Evolutionary conservation across 2,329 filamentous ascomycete genomes (phyloP).

Genomic region (Colletotrichum plurivorum): DNA sequence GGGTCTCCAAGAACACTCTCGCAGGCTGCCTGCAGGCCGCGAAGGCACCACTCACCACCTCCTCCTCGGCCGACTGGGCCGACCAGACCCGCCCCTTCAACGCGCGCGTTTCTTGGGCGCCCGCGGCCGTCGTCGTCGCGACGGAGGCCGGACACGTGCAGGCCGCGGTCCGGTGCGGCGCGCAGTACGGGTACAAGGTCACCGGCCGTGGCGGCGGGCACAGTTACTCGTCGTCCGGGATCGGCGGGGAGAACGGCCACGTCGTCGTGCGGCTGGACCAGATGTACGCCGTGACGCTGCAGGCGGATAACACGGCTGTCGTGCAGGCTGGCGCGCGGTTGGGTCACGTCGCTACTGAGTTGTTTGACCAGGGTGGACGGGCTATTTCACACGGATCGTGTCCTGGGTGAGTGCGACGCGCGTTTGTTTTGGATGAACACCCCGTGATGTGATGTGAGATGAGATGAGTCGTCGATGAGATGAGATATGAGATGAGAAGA

Average conservation of each 20-base stretch:
- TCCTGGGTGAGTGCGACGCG: constrained; percentile 56
- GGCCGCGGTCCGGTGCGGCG: constrained; percentile 62
- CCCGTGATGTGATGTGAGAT: too few species aligned
- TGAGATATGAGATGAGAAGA: too few species aligned
- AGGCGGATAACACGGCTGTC: constrained; percentile 55
- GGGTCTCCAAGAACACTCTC: constrained; percentile 23
- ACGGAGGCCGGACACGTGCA: constrained; percentile 59
- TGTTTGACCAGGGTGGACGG: constrained; percentile 54
- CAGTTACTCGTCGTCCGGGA: constrained; percentile 64
- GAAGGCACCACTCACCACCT: constrained; percentile 41
- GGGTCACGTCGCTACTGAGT: constrained; percentile 59
- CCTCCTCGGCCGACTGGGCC: constrained; percentile 40
- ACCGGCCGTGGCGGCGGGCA: constrained; percentile 66
- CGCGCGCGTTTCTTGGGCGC: constrained; percentile 52
- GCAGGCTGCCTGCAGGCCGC: constrained; percentile 44
- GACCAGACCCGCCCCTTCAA: constrained; percentile 49
- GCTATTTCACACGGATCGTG: constrained; percentile 68
- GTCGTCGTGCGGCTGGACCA: constrained; percentile 62
- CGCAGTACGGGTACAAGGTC: constrained; percentile 57
- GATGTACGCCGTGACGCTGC: constrained; percentile 59
- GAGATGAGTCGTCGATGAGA: too few species aligned
- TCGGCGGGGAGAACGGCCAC: constrained; percentile 63
- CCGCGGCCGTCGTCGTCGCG: constrained; percentile 60
- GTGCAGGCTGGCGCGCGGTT: constrained; percentile 65
- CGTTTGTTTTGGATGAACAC: too few species aligned